phyloP scores from a whole-genome alignment of 805 yeast species.

The Candida mattraensis region DNA sequence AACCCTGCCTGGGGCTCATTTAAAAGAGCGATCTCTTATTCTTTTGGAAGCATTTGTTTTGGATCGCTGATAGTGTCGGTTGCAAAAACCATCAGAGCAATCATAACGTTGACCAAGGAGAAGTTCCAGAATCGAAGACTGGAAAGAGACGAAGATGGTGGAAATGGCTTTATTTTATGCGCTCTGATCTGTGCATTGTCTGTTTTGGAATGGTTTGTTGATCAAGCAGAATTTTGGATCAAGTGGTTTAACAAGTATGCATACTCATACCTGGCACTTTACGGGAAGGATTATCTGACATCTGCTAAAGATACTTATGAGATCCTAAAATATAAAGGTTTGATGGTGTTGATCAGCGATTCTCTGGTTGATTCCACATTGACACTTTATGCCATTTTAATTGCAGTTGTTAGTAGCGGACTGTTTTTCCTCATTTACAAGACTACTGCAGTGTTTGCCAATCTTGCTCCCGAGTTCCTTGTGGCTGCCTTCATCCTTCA shows the following conservation, averaged over 20 bases:
- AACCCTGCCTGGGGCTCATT: constrained; percentile 82
- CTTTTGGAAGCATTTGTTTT: constrained; percentile 87
- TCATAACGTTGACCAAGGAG: constrained; percentile 50
- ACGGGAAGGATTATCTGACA: constrained; percentile 73
- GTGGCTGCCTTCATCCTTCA: constrained; percentile 28
- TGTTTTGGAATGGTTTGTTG: constrained; percentile 65
- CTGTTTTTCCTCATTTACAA: constrained; percentile 15
- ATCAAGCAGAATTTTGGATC: constrained; percentile 42
- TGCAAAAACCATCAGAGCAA: constrained; percentile 61
- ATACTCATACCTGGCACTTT: constrained; percentile 80
- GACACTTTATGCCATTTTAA: constrained; percentile 71
- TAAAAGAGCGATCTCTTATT: constrained; percentile 72
- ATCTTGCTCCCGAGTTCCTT: constrained; percentile 29
- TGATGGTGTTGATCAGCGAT: constrained; percentile 83
- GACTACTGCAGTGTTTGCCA: constrained; percentile 14
- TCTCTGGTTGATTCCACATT: constrained; percentile 77
- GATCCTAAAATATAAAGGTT: constrained; percentile 73
- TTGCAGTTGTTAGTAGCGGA: constrained; percentile 45
- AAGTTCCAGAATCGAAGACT: constrained; percentile 30
- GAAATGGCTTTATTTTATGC: constrained; percentile 56
- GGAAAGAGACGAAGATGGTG: constrained; percentile 45
- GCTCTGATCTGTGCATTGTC: constrained; percentile 44
- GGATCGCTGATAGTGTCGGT: constrained; percentile 76
- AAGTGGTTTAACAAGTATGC: constrained; percentile 90
- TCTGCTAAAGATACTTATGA: constrained; percentile 85